Conservation (phyloP, 768 basidiomycete genomes). For the Mycena maculata region DNA sequence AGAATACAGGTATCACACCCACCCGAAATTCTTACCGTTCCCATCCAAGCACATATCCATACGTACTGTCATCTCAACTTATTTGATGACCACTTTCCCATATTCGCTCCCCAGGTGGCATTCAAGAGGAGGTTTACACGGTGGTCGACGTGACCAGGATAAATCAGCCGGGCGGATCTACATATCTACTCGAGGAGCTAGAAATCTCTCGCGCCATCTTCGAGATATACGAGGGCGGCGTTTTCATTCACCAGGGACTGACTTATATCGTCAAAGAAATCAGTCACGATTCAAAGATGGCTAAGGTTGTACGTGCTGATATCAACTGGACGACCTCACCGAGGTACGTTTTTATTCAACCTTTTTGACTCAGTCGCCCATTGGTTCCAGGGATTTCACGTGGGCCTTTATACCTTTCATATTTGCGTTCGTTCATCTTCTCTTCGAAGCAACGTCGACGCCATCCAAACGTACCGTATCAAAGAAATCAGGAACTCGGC, state of each 20-base stretch:
- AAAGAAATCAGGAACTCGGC: conserved; percentile 69
- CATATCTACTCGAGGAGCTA: conserved; percentile 78
- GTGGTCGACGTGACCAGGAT: conserved; percentile 72
- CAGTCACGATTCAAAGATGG: conserved; percentile 81
- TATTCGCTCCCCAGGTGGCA: conserved; percentile 55
- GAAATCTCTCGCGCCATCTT: conserved; percentile 88
- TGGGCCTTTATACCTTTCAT: conserved; percentile 39
- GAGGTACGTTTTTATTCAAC: conserved; percentile 51
- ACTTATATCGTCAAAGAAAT: conserved; percentile 86
- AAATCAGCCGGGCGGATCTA: conserved; percentile 43
- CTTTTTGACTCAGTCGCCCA: neutral
- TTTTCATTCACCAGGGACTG: conserved; percentile 92
- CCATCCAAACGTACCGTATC: conserved; percentile 81
- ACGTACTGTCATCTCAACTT: conserved; percentile 49
- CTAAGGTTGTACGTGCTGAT: conserved; percentile 76
- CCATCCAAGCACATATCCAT: conserved; percentile 81
- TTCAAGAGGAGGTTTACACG: conserved; percentile 81
- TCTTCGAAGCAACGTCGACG: conserved; percentile 73
- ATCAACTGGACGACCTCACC: conserved; percentile 88
- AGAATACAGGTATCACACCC: conserved; percentile 82
- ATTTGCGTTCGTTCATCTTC: neutral
- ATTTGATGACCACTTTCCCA: neutral
- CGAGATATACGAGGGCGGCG: conserved; percentile 90
- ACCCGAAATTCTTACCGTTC: conserved; percentile 82
- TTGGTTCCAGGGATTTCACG: conserved; percentile 74